Conservation (phyloP, 257 asterid genomes). For the Solanum gracilifrons region DNA sequence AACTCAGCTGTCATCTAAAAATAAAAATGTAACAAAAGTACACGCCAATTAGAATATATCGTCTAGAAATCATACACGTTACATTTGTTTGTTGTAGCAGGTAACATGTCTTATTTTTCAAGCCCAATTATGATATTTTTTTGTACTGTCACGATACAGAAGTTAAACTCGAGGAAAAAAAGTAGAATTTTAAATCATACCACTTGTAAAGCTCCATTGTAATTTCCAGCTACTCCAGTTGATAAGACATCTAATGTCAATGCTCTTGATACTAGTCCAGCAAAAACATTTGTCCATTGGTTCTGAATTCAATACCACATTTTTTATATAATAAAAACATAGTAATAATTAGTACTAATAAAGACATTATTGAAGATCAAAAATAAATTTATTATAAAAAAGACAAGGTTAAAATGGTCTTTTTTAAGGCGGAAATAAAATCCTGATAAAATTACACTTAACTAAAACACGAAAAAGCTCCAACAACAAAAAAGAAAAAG, state of each 20-base stretch:
- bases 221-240: conserved; percentile 17
- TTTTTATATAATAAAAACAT: not conserved
- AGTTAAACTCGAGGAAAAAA: not conserved
- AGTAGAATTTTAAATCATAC: conserved; percentile 12
- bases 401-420: not conserved
- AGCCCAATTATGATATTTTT: too few relatives aligned
- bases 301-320: conserved; percentile 30
- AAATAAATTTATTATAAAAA: not conserved
- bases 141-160: too few relatives aligned
- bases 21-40: not conserved
- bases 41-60: not conserved
- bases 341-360: not conserved
- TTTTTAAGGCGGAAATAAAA: not conserved
- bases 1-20: conserved; percentile 73
- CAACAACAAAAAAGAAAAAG: not conserved
- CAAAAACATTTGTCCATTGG: conserved; percentile 46
- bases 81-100: not conserved
- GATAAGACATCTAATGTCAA: conserved; percentile 16
- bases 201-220: conserved; percentile 44
- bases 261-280: conserved; percentile 17
- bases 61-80: not conserved
- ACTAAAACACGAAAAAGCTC: not conserved
- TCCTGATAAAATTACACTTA: too few relatives aligned
- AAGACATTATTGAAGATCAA: not conserved
- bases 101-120: not conserved